phyloP scores from a whole-genome alignment of 345 rosid genomes.

The Hibiscus tridactylites region DNA sequence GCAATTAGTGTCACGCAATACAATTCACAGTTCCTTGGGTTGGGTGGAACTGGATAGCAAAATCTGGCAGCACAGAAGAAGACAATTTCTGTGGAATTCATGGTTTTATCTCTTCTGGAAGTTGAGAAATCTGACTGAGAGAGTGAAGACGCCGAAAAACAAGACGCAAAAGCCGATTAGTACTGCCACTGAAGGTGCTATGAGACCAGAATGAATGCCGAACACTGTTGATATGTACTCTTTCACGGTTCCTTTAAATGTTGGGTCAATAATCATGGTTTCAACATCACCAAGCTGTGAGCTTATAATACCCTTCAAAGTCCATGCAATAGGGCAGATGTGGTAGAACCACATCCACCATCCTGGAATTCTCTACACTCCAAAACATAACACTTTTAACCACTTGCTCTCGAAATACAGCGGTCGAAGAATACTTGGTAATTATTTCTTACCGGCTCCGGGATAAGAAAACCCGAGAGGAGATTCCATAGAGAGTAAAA shows the following conservation, averaged over 20 bases:
- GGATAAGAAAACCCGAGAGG: constrained; percentile 75
- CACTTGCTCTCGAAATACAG: too few species aligned
- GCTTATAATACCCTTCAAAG: constrained; percentile 54
- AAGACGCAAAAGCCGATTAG: constrained; percentile 45
- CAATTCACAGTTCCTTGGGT: too few species aligned
- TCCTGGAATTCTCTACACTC: constrained; percentile 57
- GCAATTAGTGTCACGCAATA: too few species aligned
- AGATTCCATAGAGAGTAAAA: constrained; percentile 92
- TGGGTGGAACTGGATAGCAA: too few species aligned
- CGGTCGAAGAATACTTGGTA: too few species aligned
- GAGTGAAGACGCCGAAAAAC: constrained; percentile 58
- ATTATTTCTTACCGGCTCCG: constrained; percentile 49
- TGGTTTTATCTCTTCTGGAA: constrained; percentile 61
- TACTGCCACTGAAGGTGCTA: constrained; percentile 43
- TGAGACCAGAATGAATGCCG: constrained; percentile 38
- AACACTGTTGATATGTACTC: constrained; percentile 41
- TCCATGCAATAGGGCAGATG: constrained; percentile 85
- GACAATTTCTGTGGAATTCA: not conserved
- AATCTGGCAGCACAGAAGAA: not conserved
- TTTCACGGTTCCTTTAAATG: constrained; percentile 52
- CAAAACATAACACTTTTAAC: not conserved
- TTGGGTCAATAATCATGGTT: constrained; percentile 41
- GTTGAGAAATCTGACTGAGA: constrained; percentile 58
- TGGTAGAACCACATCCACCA: constrained; percentile 98
- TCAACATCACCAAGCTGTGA: constrained; percentile 88